Base-by-base conservation (phyloP, 2,329 filamentous ascomycete genomes). In the Colletotrichum sp. region DNA sequence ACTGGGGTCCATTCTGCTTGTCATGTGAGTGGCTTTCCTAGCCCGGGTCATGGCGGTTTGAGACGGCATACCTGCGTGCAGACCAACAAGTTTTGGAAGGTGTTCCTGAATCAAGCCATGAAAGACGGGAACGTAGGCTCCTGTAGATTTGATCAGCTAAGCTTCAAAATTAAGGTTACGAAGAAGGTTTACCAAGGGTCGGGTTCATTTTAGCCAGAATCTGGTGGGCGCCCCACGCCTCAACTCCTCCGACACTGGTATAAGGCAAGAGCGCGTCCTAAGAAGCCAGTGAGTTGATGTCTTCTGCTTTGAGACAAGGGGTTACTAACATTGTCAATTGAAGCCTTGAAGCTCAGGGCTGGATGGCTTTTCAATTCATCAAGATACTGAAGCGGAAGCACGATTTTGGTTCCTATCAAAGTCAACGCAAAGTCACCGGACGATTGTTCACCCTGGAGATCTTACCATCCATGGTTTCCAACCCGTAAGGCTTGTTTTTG, bases 401-500 rank as follows among this genome's bases (percentile, higher is more conserved):
- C 34, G 26, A 63, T 32, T 63, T 70, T 70, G 24, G 36, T n/a
- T 9, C 68, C 68, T 70, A 15, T 28, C 4, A 26, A 28, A 6
- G 26, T 59, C n/a, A 59, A 18, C 16, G 13, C 18, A 13, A 4
- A 8, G 60, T 13, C 24, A 5, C n/a, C 15, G 8, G 15, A 52
- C n/a, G 3, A 52, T 28, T 18, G 1, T 10, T 4, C n/a, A 24
- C 13, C 4, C 6, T 16, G 6, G n/a, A 70, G 8, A 26, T 21
- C 24, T 13, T 52, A 70, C 68, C 55, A 63, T 70, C 57, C 68
- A 70, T 63, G 4, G 55, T 70, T 34, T 70, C 57, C 18, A 70
- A 30, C 21, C 68, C 57, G 13, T 62, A 70, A 9, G 68, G 55
- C 36, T 49, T 66, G 24, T 52, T 52, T 30, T 66, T 66, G 36